Evolutionary conservation across 371 early-diverging fungal species (phyloP).

Genomic region (Mucor irregularis): DNA sequence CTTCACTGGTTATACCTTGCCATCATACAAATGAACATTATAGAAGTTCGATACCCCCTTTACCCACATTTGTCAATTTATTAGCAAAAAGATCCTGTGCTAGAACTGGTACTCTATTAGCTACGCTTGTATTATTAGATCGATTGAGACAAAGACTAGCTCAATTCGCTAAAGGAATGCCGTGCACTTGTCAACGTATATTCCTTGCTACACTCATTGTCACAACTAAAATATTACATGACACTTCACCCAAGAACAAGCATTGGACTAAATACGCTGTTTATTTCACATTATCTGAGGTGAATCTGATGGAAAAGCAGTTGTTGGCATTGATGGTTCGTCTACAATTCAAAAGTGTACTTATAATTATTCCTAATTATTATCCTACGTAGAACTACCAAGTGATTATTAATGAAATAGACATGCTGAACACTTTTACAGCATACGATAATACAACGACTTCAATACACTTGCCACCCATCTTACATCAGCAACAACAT

Average conservation of each 20-base stretch:
- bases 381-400: slow-evolving; percentile 4
- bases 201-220: slow-evolving; percentile 77
- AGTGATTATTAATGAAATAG: slow-evolving; percentile 5
- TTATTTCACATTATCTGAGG: slow-evolving; percentile 71
- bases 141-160: slow-evolving; percentile 55
- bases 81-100: slow-evolving; percentile 57
- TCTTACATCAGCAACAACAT: too few species aligned
- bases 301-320: slow-evolving; percentile 83
- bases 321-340: slow-evolving; percentile 65
- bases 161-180: slow-evolving; percentile 52
- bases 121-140: slow-evolving; percentile 60
- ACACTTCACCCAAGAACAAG: slow-evolving; percentile 75
- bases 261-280: slow-evolving; percentile 73
- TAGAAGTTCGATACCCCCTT: slow-evolving; percentile 32
- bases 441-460: neutral
- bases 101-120: slow-evolving; percentile 61
- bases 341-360: too few species aligned
- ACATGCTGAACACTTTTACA: slow-evolving; percentile 5
- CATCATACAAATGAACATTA: slow-evolving; percentile 3
- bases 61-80: slow-evolving; percentile 55
- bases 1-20: slow-evolving; percentile 21
- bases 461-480: slow-evolving; percentile 2
- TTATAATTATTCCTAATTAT: neutral
- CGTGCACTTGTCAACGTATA: slow-evolving; percentile 60
- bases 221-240: slow-evolving; percentile 69